Evolutionary conservation across 1,284 basidiomycete species (phyloP).

Genomic region (Cryptococcus depauperatus): DNA sequence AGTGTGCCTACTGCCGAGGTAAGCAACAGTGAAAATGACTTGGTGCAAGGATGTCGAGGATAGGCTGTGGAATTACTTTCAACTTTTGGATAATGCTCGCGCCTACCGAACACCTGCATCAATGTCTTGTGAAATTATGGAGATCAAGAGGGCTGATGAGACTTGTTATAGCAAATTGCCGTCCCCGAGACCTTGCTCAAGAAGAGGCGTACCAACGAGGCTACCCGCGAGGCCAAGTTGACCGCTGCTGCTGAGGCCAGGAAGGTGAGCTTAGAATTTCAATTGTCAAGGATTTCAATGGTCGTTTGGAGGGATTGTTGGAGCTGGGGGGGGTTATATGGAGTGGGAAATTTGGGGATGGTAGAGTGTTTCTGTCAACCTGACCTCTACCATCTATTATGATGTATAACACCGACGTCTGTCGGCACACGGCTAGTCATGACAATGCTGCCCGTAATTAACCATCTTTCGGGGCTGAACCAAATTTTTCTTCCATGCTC

Average conservation of each 20-base stretch:
- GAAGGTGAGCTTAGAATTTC: constrained; percentile 81
- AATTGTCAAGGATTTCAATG: not conserved
- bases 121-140: too few species aligned
- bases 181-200: constrained; percentile 98
- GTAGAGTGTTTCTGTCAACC: too few species aligned
- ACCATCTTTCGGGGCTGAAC: constrained; percentile 98
- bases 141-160: not conserved
- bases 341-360: constrained; percentile 1
- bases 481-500: constrained; percentile 12
- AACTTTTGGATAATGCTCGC: too few species aligned
- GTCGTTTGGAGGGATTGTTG: too few species aligned
- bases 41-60: too few species aligned
- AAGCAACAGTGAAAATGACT: constrained; percentile 4
- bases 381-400: constrained; percentile 39
- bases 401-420: constrained; percentile 65
- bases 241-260: constrained; percentile 75
- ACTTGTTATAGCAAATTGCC: constrained; percentile 53
- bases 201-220: constrained; percentile 98
- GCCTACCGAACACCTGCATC: too few species aligned
- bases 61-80: too few species aligned
- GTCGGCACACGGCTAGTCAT: constrained; percentile 41
- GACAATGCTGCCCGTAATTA: constrained; percentile 70
- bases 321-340: not conserved
- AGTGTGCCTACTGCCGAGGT: constrained; percentile 40
- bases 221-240: constrained; percentile 91